Base-by-base conservation (phyloP, 2,329 filamentous ascomycete genomes). In the Myriangium duriaei region DNA sequence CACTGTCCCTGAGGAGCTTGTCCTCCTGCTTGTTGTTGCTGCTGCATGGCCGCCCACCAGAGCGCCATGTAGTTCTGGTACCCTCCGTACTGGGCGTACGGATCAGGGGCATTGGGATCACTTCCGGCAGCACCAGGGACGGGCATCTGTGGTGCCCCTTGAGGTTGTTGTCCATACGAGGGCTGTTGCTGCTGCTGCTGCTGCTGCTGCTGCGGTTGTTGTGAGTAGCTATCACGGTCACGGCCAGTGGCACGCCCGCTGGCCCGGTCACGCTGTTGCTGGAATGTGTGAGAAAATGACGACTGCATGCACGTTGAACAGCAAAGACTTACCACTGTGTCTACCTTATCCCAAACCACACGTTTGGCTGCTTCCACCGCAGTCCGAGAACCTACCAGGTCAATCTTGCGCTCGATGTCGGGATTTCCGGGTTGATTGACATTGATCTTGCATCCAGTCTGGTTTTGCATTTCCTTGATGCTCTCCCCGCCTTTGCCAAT, bases 401-500 rank as follows among this genome's bases (percentile, higher is more conserved):
- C 83, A 53, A 94, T 93, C 58, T 92, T 82, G 52, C 86, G 78
- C 57, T 91, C 79, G 41, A 77, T 72, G 54, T 93, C 85, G 34
- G 81, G 79, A 11, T 81, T 81, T 24, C 77, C 79, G 5, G 84
- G 79, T 51, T 83, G 82, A 19, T 83, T 82, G 16, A 94, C 86
- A 51, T 94, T 94, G 67, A 94, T 93, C 65, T 93, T 93, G 71
- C 87, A 94, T 32, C 83, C 81, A 4, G 84, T 91, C 19, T 67
- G 72, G 53, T 77, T 80, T 59, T 94, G 86, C 79, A 94, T 92
- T 49, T 93, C 84, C 47, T 87, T 85, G 55, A 94, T 94, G 0
- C 86, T 92, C 63, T 94, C 86, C 47, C 86, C 86, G 40, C 84
- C 71, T 67, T 93, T 93, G 47, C 87, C 86, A 44, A 94, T 94